Base-by-base conservation (phyloP, 1,284 basidiomycete genomes). In the Ganoderma resinaceum region DNA sequence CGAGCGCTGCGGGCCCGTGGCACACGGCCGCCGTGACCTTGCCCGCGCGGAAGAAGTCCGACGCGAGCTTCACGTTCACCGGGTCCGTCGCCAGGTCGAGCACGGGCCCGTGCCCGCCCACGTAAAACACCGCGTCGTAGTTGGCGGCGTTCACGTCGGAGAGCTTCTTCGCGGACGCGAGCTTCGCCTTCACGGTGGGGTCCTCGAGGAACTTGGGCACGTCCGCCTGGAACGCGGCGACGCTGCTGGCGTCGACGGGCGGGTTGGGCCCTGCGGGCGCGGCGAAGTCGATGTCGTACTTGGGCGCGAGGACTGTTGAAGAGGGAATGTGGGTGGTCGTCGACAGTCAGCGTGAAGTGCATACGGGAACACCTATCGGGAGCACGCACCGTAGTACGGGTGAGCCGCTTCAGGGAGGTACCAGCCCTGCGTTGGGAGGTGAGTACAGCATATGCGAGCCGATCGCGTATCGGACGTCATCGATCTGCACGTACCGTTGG, bases 381-480 rank as follows among this genome's bases (percentile, higher is more conserved):
- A 23, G 11, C 4, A 60, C 75, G 40, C 53, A 77, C 76, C 79
- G 76, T 92, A 92, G 83, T 93, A 95, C 0, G 94, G 93, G 78
- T 95, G 93, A 1, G 93, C 93, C 14, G 91, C 91, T 78, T 94
- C 91, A 18, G 91, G 89, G 33, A 91, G 82, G 78, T 88, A 93
- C 86, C 86, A 91, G 60, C 91, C 91, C 85, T 89, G 64, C 26
- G 23, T 60, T n/a, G 37, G 8, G 20, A 37, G 58, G 23, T 60
- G 38, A 42, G 58, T 60, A 60, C 23, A 42, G 58, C 42, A 60
- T 55, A 59, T 42, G 35, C 33, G 55, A 23, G 31, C 58, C 23
- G 58, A 60, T 40, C 37, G 55, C 35, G 31, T 33, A 55, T 33
- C 53, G 29, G n/a, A 37, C n/a, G 35, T 37, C 37, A 26, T 42